phyloP scores from a whole-genome alignment of 495 filamentous ascomycete genomes.

The Thermothielavioides terrestris region DNA sequence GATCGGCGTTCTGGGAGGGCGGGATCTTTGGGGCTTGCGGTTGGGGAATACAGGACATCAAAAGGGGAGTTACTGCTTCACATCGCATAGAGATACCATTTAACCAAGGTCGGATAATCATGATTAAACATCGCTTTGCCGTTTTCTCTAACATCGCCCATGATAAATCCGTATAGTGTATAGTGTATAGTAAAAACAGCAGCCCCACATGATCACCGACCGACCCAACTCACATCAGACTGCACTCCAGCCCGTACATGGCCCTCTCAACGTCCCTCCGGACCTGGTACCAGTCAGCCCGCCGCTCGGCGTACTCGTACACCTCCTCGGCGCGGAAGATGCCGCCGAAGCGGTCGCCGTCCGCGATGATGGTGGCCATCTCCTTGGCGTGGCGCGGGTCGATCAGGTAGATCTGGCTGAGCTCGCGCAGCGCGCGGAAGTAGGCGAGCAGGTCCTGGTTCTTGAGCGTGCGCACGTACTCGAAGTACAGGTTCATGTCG shows the following conservation, averaged over 20 bases:
- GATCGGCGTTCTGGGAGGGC: too few relatives aligned
- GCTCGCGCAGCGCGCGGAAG: slow-evolving; percentile 84
- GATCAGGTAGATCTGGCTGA: slow-evolving; percentile 93
- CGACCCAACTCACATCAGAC: slow-evolving; percentile 59
- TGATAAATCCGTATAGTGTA: not conserved
- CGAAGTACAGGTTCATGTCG: slow-evolving; percentile 90
- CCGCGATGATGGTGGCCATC: slow-evolving; percentile 88
- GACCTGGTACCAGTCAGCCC: slow-evolving; percentile 90
- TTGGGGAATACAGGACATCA: not conserved
- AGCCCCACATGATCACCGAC: too few relatives aligned
- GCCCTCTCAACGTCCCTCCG: slow-evolving; percentile 83
- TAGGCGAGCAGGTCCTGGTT: slow-evolving; percentile 80
- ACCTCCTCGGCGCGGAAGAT: slow-evolving; percentile 95
- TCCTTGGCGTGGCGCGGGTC: slow-evolving; percentile 84
- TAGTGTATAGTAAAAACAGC: too few relatives aligned
- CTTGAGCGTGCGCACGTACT: slow-evolving; percentile 69
- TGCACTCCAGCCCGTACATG: slow-evolving; percentile 94
- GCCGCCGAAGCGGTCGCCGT: slow-evolving; percentile 78
- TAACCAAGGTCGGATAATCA: too few relatives aligned
- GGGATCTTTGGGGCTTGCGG: not conserved
- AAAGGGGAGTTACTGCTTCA: not conserved
- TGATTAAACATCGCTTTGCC: not conserved
- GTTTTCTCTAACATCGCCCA: slow-evolving; percentile 2
- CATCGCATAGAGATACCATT: not conserved
- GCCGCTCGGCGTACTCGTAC: slow-evolving; percentile 88